Evolutionary conservation across 108 stramenopile genomes (phyloP), one percentile per base, ranked within the genome.

Genomic region (Nitzschia sp.): DNA sequence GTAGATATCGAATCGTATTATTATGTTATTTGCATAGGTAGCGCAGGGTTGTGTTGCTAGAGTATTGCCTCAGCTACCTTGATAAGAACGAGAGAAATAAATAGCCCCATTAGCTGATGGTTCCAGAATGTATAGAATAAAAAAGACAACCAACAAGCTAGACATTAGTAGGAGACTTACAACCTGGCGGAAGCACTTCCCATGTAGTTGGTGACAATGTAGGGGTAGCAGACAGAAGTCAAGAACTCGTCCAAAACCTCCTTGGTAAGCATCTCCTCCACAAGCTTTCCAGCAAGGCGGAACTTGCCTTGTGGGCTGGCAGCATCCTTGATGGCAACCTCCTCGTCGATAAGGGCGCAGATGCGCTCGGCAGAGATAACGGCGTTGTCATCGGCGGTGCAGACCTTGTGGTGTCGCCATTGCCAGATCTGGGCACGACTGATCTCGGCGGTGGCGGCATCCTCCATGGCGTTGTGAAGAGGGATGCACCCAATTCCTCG

Each of bases 371-470:
- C 51, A 0, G 89, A 81, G 51, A 93, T 86, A 15, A 67, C 61
- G 26, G 77, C 62, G 15, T 81, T 78, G 58, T 93, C 86, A 77
- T 93, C 92, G 65, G 82, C 76, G 0, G 89, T 93, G 46, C 66
- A 53, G 11, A 85, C 79, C n/a, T 83, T 83, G 57, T 89, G 88
- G 44, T 76, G 57, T 53, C 83, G 73, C 92, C 92, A 93, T 67
- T 88, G 87, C 92, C 92, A 93, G 67, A 93, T 89, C 71, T 97
- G 96, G 20, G 86, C 93, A 14, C 96, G 82, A 67, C 90, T 91
- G 53, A 97, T 96, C 76, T 97, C 96, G 11, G 96, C 96, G 39
- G 96, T 97, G 38, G 96, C 96, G 6, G 95, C 95, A 80, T 97
- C 96, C 70, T 97, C 96, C 96, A 97, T 97, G 66, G 82, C 77